Evolutionary conservation across 2,329 filamentous ascomycete genomes (phyloP), one percentile per base, ranked within the genome.

Genomic region (Calonectria pteridis): DNA sequence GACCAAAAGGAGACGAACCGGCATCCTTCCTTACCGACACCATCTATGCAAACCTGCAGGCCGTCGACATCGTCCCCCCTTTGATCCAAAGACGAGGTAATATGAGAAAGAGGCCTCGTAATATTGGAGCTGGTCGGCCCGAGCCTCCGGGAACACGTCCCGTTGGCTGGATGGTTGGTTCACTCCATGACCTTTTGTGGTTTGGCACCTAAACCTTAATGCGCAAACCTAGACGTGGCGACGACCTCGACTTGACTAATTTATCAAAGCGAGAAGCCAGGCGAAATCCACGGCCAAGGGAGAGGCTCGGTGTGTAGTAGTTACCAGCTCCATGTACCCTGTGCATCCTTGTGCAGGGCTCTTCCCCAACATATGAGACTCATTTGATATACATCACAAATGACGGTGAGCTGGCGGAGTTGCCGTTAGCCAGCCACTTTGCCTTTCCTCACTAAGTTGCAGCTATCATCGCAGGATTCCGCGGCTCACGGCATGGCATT

Each of bases 201-300:
- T 55, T 62, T 75, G 78, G 78, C 73, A 76, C 71, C 72, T 74
- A 79, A 79, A 72, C 77, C 74, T 77, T 75, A 76, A 71, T 59
- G 58, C 59, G 67, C 50, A 66, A 73, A 55, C 33, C 63, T 65
- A 29, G 28, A n/a, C 26, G 70, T 68, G 65, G 70, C 58, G 58
- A 66, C 50, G 62, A 66, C 50, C 58, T 66, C 69, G 31, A 71
- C 69, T 58, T 37, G 62, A 58, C 50, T 66, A 46, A 59, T 59
- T 62, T 62, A 62, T 35, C 35, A 53, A 64, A 53, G 64, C 55
- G 70, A 68, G 51, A 43, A 37, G 50, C 50, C 46, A 23, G 40
- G 40, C 49, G 13, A 28, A 28, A 50, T 58, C 58, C 28, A 55
- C 64, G 33, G 23, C 26, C 55, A 37, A 62, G 35, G 35, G 33